phyloP scores from a whole-genome alignment of 805 yeast species.

The Candida ulmi region DNA sequence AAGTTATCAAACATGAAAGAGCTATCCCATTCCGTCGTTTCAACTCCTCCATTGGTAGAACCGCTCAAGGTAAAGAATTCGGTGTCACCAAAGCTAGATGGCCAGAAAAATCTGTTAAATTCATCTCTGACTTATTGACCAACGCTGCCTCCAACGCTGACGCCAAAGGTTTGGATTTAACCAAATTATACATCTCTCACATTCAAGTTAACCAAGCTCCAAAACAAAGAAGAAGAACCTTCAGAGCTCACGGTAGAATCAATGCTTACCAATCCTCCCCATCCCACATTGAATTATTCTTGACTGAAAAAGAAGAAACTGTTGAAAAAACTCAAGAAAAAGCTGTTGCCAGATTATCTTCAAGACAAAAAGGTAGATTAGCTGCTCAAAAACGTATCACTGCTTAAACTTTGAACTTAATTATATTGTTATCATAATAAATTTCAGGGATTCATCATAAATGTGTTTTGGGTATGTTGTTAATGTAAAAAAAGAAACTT shows the following conservation, averaged over 20 bases:
- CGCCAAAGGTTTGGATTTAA: conserved; percentile 95
- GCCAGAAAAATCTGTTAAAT: conserved; percentile 98
- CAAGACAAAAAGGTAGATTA: conserved; percentile 91
- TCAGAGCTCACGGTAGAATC: conserved; percentile 99
- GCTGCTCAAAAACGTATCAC: conserved; percentile 83
- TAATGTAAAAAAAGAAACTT: conserved; percentile 1
- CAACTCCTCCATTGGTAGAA: conserved; percentile 95
- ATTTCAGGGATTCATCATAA: not conserved
- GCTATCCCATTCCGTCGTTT: conserved; percentile 99
- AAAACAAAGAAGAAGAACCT: conserved; percentile 99
- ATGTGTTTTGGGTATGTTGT: conserved; percentile 1
- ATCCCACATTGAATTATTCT: conserved; percentile 96
- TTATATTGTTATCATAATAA: not conserved
- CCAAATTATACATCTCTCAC: conserved; percentile 92
- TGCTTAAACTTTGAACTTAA: conserved; percentile 36
- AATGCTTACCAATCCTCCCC: conserved; percentile 99
- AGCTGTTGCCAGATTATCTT: conserved; percentile 64
- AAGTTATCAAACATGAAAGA: conserved; percentile 96
- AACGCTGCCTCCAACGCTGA: conserved; percentile 99
- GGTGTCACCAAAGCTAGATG: conserved; percentile 99
- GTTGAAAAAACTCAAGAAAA: conserved; percentile 86
- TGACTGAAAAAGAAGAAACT: conserved; percentile 92
- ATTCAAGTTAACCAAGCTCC: conserved; percentile 99
- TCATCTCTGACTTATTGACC: conserved; percentile 87
- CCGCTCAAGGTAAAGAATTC: conserved; percentile 99